Evolutionary conservation across 2,329 filamentous ascomycete genomes (phyloP), one percentile per base, ranked within the genome.

Genomic region (Pseudopithomyces chartarum): DNA sequence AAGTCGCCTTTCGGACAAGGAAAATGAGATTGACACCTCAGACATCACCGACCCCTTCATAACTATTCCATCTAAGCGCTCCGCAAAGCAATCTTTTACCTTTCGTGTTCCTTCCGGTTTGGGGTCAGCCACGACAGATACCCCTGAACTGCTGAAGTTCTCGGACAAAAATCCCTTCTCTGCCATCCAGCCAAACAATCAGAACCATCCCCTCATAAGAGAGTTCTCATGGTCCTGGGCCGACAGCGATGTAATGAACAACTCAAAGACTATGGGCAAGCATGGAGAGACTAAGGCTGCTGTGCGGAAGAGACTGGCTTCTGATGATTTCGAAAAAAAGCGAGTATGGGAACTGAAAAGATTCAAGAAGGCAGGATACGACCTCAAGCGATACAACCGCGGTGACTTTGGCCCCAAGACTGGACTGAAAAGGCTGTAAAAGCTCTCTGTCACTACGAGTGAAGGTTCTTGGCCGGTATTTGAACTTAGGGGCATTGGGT

Each of bases 381-480:
- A 74, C 58, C 42, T 78, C 36, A 61, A 61, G 45, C 67, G 62
- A 39, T 78, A 71, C 42, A 77, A 77, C 55, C 60, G 69, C 2
- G 75, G 74, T 0, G 69, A 71, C 26, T 77, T 73, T 63, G 74
- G 75, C 3, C 64, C 74, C 7, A 70, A 69, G 55, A 68, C 50
- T n/a, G 74, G 75, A 0, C 56, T 76, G n/a, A 64, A 62, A 1
- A 55, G 75, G 22, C 52, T 76, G 2, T 77, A 60, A 69, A n/a
- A 4, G 22, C 11, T 36, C 34, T 13, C 15, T 13, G 34, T 11
- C 11, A 13, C 34, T 6, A 36, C 5, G 13, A n/a, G 5, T n/a
- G 13, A 36, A 13, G 6, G 3, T 36, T 5, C 12, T 36, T 11
- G 11, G 34, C 13, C 34, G 13, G 11, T 36, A n/a, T 36, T 36